phyloP scores from a whole-genome alignment of 2,329 filamentous ascomycete species.

The Hymenoscyphus infarciens region DNA sequence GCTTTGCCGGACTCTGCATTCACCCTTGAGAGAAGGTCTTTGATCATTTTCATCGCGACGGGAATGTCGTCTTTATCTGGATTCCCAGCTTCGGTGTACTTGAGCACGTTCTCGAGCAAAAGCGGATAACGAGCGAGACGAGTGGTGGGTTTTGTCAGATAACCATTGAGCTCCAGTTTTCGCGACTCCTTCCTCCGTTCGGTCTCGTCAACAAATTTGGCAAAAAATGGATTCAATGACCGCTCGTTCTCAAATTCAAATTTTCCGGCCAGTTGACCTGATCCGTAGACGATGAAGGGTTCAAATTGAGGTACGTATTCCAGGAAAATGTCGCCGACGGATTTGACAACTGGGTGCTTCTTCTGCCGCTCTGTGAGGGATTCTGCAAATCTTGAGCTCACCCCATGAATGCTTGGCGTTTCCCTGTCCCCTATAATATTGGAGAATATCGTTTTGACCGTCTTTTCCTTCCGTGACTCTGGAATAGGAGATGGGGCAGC shows the following conservation, averaged over 20 bases:
- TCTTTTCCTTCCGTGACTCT: constrained; percentile 79
- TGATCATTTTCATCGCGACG: constrained; percentile 81
- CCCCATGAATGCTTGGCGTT: constrained; percentile 72
- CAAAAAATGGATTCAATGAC: constrained; percentile 76
- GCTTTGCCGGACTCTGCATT: constrained; percentile 96
- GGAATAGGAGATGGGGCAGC: constrained; percentile 76
- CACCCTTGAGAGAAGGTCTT: constrained; percentile 80
- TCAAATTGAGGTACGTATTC: constrained; percentile 90
- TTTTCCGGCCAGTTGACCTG: constrained; percentile 93
- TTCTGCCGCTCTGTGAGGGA: constrained; percentile 88
- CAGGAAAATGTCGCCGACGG: constrained; percentile 90
- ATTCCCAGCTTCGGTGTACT: constrained; percentile 85
- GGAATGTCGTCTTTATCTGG: constrained; percentile 90
- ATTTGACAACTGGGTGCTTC: constrained; percentile 81
- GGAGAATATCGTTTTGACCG: constrained; percentile 90
- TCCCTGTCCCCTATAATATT: constrained; percentile 71
- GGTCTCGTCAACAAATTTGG: constrained; percentile 92
- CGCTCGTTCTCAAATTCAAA: constrained; percentile 98
- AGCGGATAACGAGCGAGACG: constrained; percentile 91
- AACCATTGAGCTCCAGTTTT: constrained; percentile 95
- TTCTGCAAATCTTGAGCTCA: constrained; percentile 85
- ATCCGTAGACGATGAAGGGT: constrained; percentile 94
- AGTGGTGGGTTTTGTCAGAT: constrained; percentile 95
- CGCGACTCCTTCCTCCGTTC: constrained; percentile 94
- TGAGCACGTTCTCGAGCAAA: constrained; percentile 84